Conservation (phyloP, 2,329 filamentous ascomycete genomes). For the Venturia effusa region DNA sequence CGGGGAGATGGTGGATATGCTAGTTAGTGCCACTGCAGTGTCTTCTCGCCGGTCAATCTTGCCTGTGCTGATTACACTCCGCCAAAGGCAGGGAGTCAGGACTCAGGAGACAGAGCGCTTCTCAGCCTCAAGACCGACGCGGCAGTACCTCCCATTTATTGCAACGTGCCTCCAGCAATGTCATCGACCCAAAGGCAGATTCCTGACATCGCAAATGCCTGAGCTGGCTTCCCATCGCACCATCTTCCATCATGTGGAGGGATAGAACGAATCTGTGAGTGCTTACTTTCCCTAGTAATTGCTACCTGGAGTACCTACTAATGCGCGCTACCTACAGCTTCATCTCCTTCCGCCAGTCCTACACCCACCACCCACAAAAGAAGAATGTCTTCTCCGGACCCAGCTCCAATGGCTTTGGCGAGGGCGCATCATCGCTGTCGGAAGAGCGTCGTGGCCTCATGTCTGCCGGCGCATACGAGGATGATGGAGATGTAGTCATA, state of each 20-base stretch:
- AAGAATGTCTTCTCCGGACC: slow-evolving; percentile 52
- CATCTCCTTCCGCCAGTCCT: slow-evolving; percentile 98
- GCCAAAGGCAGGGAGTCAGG: background rate
- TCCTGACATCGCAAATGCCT: background rate
- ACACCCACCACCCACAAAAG: slow-evolving; percentile 85
- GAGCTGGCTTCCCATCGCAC: background rate
- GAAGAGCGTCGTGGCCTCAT: slow-evolving; percentile 76
- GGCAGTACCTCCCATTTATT: background rate
- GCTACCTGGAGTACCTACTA: slow-evolving; percentile 18
- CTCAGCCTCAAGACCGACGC: background rate
- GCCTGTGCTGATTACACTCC: background rate
- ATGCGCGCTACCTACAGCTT: slow-evolving; percentile 50
- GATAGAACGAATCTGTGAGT: slow-evolving; percentile 95
- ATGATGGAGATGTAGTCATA: slow-evolving; percentile 89
- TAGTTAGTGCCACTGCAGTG: background rate
- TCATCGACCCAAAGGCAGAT: background rate
- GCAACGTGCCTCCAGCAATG: background rate
- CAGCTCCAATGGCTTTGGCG: slow-evolving; percentile 43
- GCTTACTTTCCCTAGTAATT: slow-evolving; percentile 9
- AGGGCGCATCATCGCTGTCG: slow-evolving; percentile 29
- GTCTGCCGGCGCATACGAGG: slow-evolving; percentile 62
- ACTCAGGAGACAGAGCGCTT: background rate
- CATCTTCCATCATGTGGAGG: slow-evolving; percentile 72
- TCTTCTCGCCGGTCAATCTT: background rate
- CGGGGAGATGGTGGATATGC: background rate